These are phyloP conservation scores for Fusarium algeriense DNA, from an alignment of 2,329 filamentous ascomycete species.

Conservation along the genomic window DNA sequence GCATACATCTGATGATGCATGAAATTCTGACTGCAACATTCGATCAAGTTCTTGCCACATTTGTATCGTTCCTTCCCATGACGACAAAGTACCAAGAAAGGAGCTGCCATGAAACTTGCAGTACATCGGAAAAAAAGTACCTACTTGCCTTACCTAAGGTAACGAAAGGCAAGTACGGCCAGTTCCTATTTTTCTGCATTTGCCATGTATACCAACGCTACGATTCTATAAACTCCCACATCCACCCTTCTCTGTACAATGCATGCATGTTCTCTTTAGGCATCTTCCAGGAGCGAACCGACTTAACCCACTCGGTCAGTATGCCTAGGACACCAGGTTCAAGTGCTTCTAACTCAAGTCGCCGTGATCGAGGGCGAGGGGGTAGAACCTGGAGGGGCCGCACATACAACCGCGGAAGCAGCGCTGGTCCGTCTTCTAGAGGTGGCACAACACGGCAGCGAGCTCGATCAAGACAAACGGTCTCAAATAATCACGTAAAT, in stretches of 20 bases:
- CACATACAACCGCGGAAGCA: constrained; percentile 2
- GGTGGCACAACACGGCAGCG: constrained; percentile 1
- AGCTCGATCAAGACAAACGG: background rate
- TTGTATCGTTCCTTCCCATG: background rate
- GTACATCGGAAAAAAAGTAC: background rate
- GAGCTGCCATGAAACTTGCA: background rate
- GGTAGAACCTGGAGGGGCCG: constrained; percentile 7
- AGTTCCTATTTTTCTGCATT: background rate
- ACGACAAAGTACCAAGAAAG: background rate
- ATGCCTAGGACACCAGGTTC: constrained; percentile 33
- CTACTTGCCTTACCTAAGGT: background rate
- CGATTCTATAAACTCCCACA: background rate
- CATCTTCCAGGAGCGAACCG: background rate
- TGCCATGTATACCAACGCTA: background rate
- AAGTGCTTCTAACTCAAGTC: constrained; percentile 12
- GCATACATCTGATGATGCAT: background rate
- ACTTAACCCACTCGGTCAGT: background rate
- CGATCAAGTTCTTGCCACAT: background rate
- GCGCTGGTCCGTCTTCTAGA: constrained; percentile 17
- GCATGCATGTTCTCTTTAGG: background rate
- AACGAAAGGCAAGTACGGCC: background rate
- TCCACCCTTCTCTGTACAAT: background rate
- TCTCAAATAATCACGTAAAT: background rate
- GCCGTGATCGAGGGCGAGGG: constrained; percentile 19
- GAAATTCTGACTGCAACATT: background rate